phyloP scores from a whole-genome alignment of 345 rosid species.

The Rhodamnia argentea region DNA sequence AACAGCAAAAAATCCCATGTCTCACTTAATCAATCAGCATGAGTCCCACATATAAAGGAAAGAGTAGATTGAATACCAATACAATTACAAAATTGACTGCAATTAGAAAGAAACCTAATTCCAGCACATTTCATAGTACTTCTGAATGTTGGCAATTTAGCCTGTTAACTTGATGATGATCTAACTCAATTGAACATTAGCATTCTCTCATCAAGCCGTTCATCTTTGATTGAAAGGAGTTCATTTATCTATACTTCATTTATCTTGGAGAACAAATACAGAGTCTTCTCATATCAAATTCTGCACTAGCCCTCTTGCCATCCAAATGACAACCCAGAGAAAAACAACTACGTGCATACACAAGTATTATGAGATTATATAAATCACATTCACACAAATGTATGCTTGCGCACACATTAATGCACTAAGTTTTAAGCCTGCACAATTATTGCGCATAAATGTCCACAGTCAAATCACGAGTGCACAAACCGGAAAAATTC shows the following conservation, averaged over 20 bases:
- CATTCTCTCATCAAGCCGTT: not conserved
- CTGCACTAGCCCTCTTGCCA: not conserved
- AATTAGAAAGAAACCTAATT: not conserved
- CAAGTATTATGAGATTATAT: not conserved
- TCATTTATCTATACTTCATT: not conserved
- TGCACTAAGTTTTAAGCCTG: not conserved
- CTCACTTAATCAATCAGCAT: not conserved
- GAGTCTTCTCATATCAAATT: not conserved
- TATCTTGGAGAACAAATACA: not conserved
- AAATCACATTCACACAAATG: not conserved
- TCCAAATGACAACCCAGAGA: not conserved
- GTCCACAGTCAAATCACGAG: not conserved
- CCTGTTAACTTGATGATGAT: not conserved
- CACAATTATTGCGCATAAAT: not conserved
- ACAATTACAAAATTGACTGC: not conserved
- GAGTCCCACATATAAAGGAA: not conserved
- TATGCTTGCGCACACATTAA: not conserved
- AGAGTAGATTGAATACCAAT: not conserved
- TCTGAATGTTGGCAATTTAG: not conserved
- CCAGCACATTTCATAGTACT: not conserved
- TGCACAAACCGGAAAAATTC: not conserved
- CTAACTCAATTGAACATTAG: not conserved
- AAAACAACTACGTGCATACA: not conserved
- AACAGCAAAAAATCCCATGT: not conserved
- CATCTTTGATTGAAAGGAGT: not conserved